Evolutionary conservation across 768 basidiomycete species (phyloP).

Genomic region (Podaxis mareebaensis): DNA sequence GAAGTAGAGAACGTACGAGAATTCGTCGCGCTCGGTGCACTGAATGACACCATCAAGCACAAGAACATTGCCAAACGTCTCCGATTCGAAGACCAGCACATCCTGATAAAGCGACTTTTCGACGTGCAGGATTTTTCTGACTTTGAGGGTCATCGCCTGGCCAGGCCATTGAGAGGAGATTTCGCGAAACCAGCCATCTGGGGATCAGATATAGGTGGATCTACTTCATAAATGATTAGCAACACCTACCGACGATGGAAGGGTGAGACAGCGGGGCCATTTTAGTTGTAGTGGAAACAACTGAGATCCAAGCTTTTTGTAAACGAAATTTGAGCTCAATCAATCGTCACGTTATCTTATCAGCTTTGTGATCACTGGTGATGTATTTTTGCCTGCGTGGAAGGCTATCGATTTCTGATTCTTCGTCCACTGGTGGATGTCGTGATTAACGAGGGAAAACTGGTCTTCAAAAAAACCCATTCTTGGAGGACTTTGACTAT

Average conservation of each 20-base stretch:
- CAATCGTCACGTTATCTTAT: conserved; percentile 12
- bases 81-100: conserved; percentile 95
- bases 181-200: conserved; percentile 96
- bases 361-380: background rate
- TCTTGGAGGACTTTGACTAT: too few relatives aligned
- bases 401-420: too few relatives aligned
- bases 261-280: conserved; percentile 63
- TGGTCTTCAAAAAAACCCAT: too few relatives aligned
- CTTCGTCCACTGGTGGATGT: too few relatives aligned
- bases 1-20: conserved; percentile 65
- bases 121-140: conserved; percentile 91
- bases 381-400: too few relatives aligned
- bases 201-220: background rate
- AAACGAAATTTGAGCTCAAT: conserved; percentile 1
- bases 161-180: conserved; percentile 96
- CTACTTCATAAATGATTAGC: background rate
- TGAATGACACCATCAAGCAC: conserved; percentile 95
- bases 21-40: conserved; percentile 97
- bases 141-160: conserved; percentile 95
- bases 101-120: conserved; percentile 96
- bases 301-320: background rate
- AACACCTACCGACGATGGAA: conserved; percentile 47
- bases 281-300: conserved; percentile 6
- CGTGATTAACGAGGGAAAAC: too few relatives aligned
- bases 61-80: conserved; percentile 96